Evolutionary conservation across 2,329 filamentous ascomycete genomes (phyloP), one percentile per base, ranked within the genome.

Genomic region (Pseudogymnoascus sp.): DNA sequence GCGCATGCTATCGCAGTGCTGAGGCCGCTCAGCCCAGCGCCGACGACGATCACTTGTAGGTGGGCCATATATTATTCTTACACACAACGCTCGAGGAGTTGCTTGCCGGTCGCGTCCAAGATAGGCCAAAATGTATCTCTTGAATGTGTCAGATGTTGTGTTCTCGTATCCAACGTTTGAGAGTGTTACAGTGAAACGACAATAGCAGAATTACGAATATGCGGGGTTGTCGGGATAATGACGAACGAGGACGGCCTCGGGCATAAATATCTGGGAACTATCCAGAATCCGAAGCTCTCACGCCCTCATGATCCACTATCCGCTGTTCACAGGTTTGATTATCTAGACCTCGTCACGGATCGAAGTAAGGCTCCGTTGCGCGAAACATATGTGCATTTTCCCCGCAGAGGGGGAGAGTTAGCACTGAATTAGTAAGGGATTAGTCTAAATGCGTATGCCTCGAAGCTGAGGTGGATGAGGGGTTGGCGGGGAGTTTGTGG

Each of bases 1-100:
- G 67, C 42, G 31, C 67, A 65, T 6, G 70, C 64, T 15, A 72
- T 72, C 44, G 71, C 70, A 17, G 78, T 75, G 15, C 77, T 75
- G 7, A 85, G 74, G 4, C 83, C 83, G 23, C 81, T 80, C 19
- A 85, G 75, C 5, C 83, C 83, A 9, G 81, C 83, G n/a, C 83
- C 83, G 19, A 83, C 77, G 26, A 85, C 73, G 21, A 83, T 75
- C 26, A 83, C 64, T 68, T 70, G 56, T 15, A 50, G 44, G 23
- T 26, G 44, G 13, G 21, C 23, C 44, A 50, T 50, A 7, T 26
- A 29, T 50, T 50, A 50, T 50, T 29, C 23, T 17, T 50, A 29
- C 23, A 21, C 44, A 15, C 19, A 10, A 50, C 23, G 7, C 23
- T n/a, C 7, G 7, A 4, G 15, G 15, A 29, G 3, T 50, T 50